These are phyloP conservation scores for Selaginella tamariscina DNA, from an alignment of 75 land plant species.

Conservation along the genomic window DNA sequence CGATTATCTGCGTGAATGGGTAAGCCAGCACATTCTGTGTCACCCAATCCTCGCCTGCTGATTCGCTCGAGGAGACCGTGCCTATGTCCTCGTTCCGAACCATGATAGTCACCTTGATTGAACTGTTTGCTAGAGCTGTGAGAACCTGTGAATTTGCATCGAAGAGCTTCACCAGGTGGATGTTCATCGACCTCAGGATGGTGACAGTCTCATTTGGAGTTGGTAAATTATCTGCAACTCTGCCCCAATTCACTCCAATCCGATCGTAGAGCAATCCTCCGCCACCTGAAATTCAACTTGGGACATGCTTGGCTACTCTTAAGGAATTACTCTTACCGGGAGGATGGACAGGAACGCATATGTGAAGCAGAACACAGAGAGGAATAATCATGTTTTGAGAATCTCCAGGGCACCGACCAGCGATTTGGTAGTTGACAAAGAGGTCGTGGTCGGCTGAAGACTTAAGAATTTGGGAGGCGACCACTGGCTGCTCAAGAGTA, in stretches of 20 bases:
- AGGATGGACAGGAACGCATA: not conserved
- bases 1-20: slow-evolving; percentile 2
- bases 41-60: not conserved
- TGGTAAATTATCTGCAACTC: not conserved
- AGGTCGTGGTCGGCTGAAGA: not conserved
- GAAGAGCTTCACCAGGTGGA: not conserved
- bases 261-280: not conserved
- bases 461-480: not conserved
- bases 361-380: not conserved
- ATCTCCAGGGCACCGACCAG: not conserved
- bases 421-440: not conserved
- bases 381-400: not conserved
- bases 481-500: no score
- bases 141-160: slow-evolving; percentile 2
- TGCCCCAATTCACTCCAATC: slow-evolving; percentile 1
- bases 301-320: not conserved
- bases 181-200: not conserved
- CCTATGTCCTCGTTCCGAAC: not conserved
- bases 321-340: not conserved
- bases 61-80: not conserved
- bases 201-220: not conserved
- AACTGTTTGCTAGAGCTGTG: not conserved
- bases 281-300: no score
- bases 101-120: not conserved
- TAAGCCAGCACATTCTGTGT: not conserved